phyloP scores from a whole-genome alignment of 441 rosid genomes.

The Bruguiera hainesii region DNA sequence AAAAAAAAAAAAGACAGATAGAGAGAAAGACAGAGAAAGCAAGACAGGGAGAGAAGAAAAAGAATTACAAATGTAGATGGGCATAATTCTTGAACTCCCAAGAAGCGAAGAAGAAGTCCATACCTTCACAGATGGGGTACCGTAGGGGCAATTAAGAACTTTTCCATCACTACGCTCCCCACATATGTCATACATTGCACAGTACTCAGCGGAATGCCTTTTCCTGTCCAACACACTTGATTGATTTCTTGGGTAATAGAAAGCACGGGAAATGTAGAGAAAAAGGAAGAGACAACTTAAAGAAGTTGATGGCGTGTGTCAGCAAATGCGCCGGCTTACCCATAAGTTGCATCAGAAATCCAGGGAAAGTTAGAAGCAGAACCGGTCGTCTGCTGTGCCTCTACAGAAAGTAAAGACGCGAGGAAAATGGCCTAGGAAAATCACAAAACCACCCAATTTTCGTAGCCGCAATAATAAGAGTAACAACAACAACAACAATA shows the following conservation, averaged over 20 bases:
- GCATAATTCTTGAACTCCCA: slow-evolving; percentile 5
- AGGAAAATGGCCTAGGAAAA: slow-evolving; percentile 36
- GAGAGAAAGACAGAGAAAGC: too few species aligned
- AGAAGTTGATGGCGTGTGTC: too few species aligned
- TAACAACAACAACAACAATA: neutral
- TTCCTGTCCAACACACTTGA: slow-evolving; percentile 32
- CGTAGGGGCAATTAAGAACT: slow-evolving; percentile 72
- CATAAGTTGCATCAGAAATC: slow-evolving; percentile 18
- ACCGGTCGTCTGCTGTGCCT: slow-evolving; percentile 17
- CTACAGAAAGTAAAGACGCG: slow-evolving; percentile 29
- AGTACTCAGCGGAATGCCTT: slow-evolving; percentile 56
- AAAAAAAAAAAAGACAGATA: neutral
- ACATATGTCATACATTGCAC: slow-evolving; percentile 90
- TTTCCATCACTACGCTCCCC: slow-evolving; percentile 73
- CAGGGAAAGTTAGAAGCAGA: too few species aligned
- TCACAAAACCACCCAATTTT: slow-evolving; percentile 6
- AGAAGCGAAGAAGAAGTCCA: slow-evolving; percentile 5
- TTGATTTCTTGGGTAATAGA: too few species aligned
- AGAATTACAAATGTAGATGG: neutral
- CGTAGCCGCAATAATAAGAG: neutral
- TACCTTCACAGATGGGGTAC: slow-evolving; percentile 71
- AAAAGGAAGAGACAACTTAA: too few species aligned
- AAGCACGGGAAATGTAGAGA: too few species aligned
- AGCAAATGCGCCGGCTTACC: slow-evolving; percentile 24
- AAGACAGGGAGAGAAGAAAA: too few species aligned